These are phyloP conservation scores for Cladosporium cucumerinum DNA, from an alignment of 2,329 filamentous ascomycete genomes.

Conservation along the genomic window DNA sequence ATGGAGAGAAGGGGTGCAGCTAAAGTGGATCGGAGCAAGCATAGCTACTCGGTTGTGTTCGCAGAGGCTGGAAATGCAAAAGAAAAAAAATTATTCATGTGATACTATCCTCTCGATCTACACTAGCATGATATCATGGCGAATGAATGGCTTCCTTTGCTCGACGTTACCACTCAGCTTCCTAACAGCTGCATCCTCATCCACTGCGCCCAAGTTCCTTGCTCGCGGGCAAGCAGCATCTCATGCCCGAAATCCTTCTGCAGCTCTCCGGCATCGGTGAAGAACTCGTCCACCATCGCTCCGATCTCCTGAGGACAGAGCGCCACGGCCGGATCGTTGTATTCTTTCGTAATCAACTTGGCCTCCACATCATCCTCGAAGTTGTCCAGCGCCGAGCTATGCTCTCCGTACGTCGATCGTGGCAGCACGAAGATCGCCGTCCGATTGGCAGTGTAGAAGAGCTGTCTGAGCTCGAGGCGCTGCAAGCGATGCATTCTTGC, in stretches of 20 bases:
- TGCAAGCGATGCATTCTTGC: constrained; percentile 2
- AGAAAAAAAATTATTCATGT: background rate
- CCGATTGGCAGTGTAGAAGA: background rate
- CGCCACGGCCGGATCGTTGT: background rate
- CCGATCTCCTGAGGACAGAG: background rate
- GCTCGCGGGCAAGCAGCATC: background rate
- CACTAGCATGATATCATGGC: background rate
- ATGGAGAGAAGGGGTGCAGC: background rate
- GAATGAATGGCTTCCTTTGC: background rate
- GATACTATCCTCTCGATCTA: background rate
- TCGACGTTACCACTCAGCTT: background rate
- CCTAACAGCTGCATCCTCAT: background rate
- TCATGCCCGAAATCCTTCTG: constrained; percentile 9
- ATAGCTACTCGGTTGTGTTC: background rate
- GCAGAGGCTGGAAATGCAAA: background rate
- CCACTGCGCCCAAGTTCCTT: background rate
- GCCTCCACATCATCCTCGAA: background rate
- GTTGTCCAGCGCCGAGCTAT: background rate
- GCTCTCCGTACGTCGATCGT: background rate
- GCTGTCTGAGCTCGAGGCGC: background rate
- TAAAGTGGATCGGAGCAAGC: background rate
- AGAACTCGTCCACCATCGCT: background rate
- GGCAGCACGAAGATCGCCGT: background rate
- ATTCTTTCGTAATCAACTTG: background rate
- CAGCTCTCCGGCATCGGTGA: background rate